Evolutionary conservation across 768 basidiomycete species (phyloP), one percentile per base, ranked within the genome.

Genomic region (Candolleomyces eurysporus): DNA sequence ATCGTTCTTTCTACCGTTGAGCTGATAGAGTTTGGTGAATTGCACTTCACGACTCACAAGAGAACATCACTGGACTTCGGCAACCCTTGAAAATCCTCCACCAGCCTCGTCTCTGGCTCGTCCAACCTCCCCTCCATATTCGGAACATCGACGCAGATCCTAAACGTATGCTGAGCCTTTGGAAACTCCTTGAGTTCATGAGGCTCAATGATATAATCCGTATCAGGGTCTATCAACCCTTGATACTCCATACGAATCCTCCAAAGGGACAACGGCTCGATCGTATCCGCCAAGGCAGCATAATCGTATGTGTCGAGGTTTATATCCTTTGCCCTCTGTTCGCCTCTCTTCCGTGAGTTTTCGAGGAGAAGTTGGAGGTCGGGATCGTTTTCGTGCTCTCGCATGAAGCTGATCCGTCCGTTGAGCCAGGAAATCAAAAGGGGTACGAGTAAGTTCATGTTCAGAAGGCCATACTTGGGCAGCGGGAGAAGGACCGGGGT

Each of bases 301-400:
- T 26, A 58, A 43, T 58, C 57, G 46, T 30, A 58, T 43, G 57
- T 48, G 2, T 58, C 57, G 7, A 57, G 32, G 31, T 58, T 21
- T 43, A 6, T 58, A 21, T 16, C 43, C 14, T 43, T 13, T 26
- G 42, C 56, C 21, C 58, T 56, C 21, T 58, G 43, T 22, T 61
- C 51, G 16, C 48, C 48, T 2, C 49, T 48, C 21, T 55, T 48
- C 19, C 43, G 48, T 1, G 49, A 57, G 48, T 58, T 61, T 36
- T 54, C 57, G 17, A 61, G 45, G 31, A 59, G 53, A 32, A 42
- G 49, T 26, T 53, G 52, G 32, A 64, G 30, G 14, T 61, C 60
- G 6, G 63, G 63, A n/a, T 59, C 57, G 31, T 58, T 61, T 36
- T 64, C 50, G 31, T 60, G 53, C 22, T 64, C 63, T 58, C 60